Percentiles rank a stretch among this genome's conserved stretches.
These are phyloP conservation scores for Wickerhamomyces pijperi DNA, from an alignment of 805 yeast genomes.

Conservation along the genomic window DNA sequence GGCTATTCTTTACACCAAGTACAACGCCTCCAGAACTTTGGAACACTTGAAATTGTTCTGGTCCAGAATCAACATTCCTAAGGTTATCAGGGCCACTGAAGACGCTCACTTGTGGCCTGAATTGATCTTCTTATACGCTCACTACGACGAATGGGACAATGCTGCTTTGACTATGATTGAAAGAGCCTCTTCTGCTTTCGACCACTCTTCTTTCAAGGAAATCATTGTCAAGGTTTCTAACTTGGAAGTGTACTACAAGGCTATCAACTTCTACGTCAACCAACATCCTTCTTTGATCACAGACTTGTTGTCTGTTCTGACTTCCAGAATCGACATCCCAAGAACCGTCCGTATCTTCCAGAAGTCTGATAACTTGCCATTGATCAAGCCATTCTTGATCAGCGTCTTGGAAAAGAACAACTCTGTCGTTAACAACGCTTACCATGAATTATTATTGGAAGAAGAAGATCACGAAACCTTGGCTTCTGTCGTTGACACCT, in stretches of 20 bases:
- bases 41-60: constrained; percentile 96
- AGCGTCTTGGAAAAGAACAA: constrained; percentile 86
- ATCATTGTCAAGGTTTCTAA: constrained; percentile 90
- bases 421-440: constrained; percentile 86
- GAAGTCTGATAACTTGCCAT: constrained; percentile 90
- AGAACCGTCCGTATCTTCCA: constrained; percentile 92
- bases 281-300: constrained; percentile 87
- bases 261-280: constrained; percentile 85
- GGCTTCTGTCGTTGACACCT: constrained; percentile 75
- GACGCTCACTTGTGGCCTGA: constrained; percentile 94
- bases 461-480: constrained; percentile 92
- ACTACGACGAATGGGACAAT: constrained; percentile 98
- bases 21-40: constrained; percentile 81
- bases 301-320: constrained; percentile 73
- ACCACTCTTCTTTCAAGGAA: constrained; percentile 90
- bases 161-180: constrained; percentile 96
- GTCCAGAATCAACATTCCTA: constrained; percentile 97
- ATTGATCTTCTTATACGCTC: constrained; percentile 90
- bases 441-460: constrained; percentile 90
- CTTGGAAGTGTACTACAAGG: constrained; percentile 93
- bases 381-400: constrained; percentile 89
- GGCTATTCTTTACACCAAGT: constrained; percentile 83
- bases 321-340: constrained; percentile 86
- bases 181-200: constrained; percentile 84
- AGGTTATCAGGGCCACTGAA: constrained; percentile 90